Evolutionary conservation across 2,329 filamentous ascomycete genomes (phyloP).

Genomic region (Aspergillus fructus): DNA sequence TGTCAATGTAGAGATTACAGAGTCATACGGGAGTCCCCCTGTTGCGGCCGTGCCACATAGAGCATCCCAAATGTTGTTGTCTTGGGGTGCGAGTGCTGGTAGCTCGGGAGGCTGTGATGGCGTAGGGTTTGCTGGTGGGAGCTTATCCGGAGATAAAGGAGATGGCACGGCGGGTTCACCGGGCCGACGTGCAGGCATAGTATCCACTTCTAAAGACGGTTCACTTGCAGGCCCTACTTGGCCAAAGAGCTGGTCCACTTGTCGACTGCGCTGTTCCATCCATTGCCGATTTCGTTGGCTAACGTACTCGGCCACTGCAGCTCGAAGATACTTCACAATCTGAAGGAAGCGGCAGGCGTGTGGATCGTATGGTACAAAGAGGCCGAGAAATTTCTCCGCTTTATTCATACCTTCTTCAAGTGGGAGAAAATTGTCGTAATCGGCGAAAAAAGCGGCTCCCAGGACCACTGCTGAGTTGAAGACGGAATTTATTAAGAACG

Average conservation of each 20-base stretch:
- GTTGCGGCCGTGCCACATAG: slow-evolving; percentile 24
- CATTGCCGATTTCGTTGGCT: slow-evolving; percentile 38
- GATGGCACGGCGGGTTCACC: slow-evolving; percentile 19
- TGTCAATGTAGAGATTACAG: slow-evolving; percentile 33
- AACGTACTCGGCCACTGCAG: slow-evolving; percentile 38
- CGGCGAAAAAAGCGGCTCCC: slow-evolving; percentile 47
- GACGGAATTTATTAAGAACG: slow-evolving; percentile 48
- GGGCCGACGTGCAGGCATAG: slow-evolving; percentile 3
- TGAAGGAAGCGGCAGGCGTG: slow-evolving; percentile 37
- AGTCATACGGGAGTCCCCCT: slow-evolving; percentile 27
- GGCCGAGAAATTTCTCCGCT: slow-evolving; percentile 33
- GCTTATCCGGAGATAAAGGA: slow-evolving; percentile 25
- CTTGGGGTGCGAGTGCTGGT: slow-evolving; percentile 11
- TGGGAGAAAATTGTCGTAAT: slow-evolving; percentile 42
- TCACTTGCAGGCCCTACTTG: slow-evolving; percentile 27
- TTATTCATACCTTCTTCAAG: slow-evolving; percentile 35
- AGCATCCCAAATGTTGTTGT: slow-evolving; percentile 30
- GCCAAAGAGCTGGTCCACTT: slow-evolving; percentile 46
- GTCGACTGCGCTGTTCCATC: slow-evolving; percentile 39
- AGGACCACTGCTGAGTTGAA: slow-evolving; percentile 49
- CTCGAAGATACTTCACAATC: slow-evolving; percentile 42
- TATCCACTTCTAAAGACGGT: slow-evolving; percentile 7
- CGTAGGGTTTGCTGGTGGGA: slow-evolving; percentile 13
- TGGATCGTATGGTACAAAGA: slow-evolving; percentile 37
- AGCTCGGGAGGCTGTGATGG: slow-evolving; percentile 15